A percentile compares a stretch with the other conserved stretches of the same genome.
phyloP scores from a whole-genome alignment of 78 protist species.

The slime mould (Dictyostelium discoideum) region dicty_2.7 NC_007088.5:7218001-7218500 shows the following conservation, averaged over 20 bases:
- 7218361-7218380: not conserved
- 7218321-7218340: not conserved
- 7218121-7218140: conserved; percentile 72
- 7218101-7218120: not conserved
- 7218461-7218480: conserved; percentile 59
- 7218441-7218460: conserved; percentile 69
- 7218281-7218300: conserved; percentile 36
- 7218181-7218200: conserved; percentile 87
- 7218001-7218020: conserved; percentile 79
- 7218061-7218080: not conserved
- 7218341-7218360: not conserved
- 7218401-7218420: conserved; percentile 5
- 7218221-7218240: conserved; percentile 84
- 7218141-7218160: conserved; percentile 80
- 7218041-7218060: conserved; percentile 12
- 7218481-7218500: conserved; percentile 39
- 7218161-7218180: conserved; percentile 79
- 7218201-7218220: conserved; percentile 78
- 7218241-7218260: conserved; percentile 66
- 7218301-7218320: too few relatives aligned
- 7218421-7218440: conserved; percentile 54
- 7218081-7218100: not conserved
- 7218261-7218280: conserved; percentile 85
- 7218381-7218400: not conserved
- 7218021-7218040: conserved; percentile 53